Evolutionary conservation across 495 filamentous ascomycete species (phyloP).

Genomic region (Physcia stellaris): DNA sequence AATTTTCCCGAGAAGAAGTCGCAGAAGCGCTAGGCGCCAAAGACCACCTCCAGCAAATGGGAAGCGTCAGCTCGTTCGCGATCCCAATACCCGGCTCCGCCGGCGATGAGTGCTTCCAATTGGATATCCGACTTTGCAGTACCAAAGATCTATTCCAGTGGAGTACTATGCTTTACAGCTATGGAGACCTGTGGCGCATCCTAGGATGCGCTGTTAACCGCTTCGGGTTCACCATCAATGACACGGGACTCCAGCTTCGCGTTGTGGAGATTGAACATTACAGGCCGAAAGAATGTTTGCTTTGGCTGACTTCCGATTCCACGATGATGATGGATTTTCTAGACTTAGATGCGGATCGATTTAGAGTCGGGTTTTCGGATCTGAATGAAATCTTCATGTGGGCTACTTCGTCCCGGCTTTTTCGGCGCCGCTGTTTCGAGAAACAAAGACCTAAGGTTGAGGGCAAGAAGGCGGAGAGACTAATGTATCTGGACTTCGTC

Average conservation of each 20-base stretch:
- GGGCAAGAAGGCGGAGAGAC: too few relatives aligned
- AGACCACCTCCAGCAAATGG: not conserved
- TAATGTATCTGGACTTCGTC: too few relatives aligned
- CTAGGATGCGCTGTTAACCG: slow-evolving; percentile 41
- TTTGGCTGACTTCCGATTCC: slow-evolving; percentile 40
- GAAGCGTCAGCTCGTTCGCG: slow-evolving; percentile 23
- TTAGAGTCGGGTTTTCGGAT: too few relatives aligned
- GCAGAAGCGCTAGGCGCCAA: slow-evolving; percentile 6
- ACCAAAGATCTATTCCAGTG: slow-evolving; percentile 32
- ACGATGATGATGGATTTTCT: too few relatives aligned
- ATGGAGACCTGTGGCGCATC: slow-evolving; percentile 52
- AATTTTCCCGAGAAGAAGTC: not conserved
- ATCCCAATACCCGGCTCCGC: slow-evolving; percentile 29
- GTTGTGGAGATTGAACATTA: slow-evolving; percentile 44
- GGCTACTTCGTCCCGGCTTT: too few relatives aligned
- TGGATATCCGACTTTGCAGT: slow-evolving; percentile 42
- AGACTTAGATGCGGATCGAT: too few relatives aligned
- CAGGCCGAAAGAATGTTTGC: slow-evolving; percentile 34
- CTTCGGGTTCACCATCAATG: slow-evolving; percentile 45
- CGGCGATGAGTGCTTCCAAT: slow-evolving; percentile 33
- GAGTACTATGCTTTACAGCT: slow-evolving; percentile 42
- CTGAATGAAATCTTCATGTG: too few relatives aligned
- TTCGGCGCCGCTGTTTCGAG: too few relatives aligned
- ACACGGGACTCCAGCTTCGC: slow-evolving; percentile 40
- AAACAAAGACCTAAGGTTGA: too few relatives aligned